phyloP scores from a whole-genome alignment of 768 basidiomycete genomes.

The Suillus spraguei region DNA sequence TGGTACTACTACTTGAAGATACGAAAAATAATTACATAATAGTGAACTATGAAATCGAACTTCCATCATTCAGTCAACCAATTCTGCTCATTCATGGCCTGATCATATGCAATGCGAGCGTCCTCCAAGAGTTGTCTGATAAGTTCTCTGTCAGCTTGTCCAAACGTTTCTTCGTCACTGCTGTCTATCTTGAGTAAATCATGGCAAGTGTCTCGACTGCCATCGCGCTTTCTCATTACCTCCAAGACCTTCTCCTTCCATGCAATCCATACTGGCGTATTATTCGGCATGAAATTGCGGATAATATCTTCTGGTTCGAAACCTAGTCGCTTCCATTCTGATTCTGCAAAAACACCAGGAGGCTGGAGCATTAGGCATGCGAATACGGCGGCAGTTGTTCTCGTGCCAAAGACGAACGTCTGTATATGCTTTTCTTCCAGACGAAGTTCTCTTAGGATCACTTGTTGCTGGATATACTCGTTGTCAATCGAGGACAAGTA shows the following conservation, averaged over 20 bases:
- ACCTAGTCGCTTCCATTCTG: not conserved
- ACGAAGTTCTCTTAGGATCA: conserved; percentile 15
- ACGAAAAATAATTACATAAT: no score
- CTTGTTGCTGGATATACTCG: conserved; percentile 18
- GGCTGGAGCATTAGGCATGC: conserved; percentile 9
- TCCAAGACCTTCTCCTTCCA: not conserved
- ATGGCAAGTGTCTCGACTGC: not conserved
- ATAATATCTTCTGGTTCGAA: conserved; percentile 6
- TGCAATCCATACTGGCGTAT: conserved; percentile 11
- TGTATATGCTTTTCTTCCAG: not conserved
- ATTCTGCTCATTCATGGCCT: not conserved
- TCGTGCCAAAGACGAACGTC: conserved; percentile 9
- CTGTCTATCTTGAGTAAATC: not conserved
- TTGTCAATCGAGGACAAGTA: conserved; percentile 35
- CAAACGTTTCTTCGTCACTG: not conserved
- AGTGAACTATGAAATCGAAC: no score
- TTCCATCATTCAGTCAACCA: not conserved
- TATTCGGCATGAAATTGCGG: conserved; percentile 12
- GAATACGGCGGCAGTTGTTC: conserved; percentile 12
- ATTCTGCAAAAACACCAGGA: conserved; percentile 13
- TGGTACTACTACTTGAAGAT: no score
- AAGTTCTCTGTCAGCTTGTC: not conserved
- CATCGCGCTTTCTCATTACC: not conserved
- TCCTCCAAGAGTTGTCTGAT: not conserved
- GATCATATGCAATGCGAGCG: not conserved